A percentile compares a stretch with the other conserved stretches of the same genome.
phyloP scores from a whole-genome alignment of 2,329 filamentous ascomycete species.

The Cladophialophora psammophila region DNA sequence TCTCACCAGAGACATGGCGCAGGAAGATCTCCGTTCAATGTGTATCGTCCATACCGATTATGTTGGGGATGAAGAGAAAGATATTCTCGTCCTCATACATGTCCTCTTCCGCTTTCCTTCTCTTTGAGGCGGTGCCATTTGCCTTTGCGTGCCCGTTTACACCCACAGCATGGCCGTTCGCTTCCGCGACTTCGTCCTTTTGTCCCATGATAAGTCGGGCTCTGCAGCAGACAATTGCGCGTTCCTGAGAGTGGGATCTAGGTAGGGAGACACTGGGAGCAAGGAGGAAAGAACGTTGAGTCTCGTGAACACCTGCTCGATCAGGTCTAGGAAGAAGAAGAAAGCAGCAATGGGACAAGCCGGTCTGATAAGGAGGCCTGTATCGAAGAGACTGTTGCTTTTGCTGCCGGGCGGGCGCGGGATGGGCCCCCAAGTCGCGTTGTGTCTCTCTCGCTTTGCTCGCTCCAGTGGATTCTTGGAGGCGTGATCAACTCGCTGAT shows the following conservation, averaged over 20 bases:
- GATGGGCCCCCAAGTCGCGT: neutral
- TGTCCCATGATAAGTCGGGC: slow-evolving; percentile 21
- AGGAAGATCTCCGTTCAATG: neutral
- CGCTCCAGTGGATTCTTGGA: neutral
- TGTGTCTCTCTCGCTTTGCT: neutral
- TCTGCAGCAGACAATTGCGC: neutral
- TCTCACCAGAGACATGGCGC: neutral
- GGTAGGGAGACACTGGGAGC: too few species aligned
- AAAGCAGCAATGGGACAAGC: neutral
- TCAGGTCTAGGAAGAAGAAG: neutral
- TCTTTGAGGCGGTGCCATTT: slow-evolving; percentile 40
- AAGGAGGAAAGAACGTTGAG: neutral
- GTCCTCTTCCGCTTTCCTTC: slow-evolving; percentile 42
- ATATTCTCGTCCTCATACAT: slow-evolving; percentile 70
- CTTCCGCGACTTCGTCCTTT: slow-evolving; percentile 18
- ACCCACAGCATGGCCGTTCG: slow-evolving; percentile 27
- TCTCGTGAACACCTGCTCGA: slow-evolving; percentile 3
- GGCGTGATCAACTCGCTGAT: neutral
- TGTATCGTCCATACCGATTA: slow-evolving; percentile 69
- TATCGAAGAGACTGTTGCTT: slow-evolving; percentile 18
- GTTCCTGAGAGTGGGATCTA: neutral
- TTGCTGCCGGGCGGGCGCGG: slow-evolving; percentile 11
- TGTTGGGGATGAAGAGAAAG: slow-evolving; percentile 80
- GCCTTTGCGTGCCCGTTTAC: slow-evolving; percentile 46
- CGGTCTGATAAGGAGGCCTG: slow-evolving; percentile 12